phyloP scores from a whole-genome alignment of 345 rosid genomes.

The Microthlaspi erraticum region DNA sequence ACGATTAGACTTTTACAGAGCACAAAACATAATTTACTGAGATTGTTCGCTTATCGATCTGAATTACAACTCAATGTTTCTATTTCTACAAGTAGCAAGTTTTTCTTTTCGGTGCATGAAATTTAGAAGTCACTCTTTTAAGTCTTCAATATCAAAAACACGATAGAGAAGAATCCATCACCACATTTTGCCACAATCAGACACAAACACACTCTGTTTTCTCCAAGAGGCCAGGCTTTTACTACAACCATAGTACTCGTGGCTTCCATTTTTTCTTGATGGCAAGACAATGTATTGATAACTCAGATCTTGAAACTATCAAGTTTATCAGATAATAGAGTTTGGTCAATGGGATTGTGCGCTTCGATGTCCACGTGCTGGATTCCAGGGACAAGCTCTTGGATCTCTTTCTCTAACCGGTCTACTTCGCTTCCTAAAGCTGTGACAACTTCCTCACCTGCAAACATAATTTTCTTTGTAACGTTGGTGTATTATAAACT shows the following conservation, averaged over 20 bases:
- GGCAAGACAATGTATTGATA: conserved; percentile 12
- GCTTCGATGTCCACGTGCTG: conserved; percentile 98
- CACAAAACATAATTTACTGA: no score
- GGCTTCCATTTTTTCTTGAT: conserved; percentile 22
- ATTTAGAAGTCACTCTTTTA: not conserved
- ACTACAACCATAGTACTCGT: not conserved
- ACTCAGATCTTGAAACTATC: conserved; percentile 10
- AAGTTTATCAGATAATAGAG: conserved; percentile 34
- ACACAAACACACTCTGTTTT: not conserved
- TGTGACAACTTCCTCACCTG: conserved; percentile 98
- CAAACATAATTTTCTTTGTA: conserved; percentile 10
- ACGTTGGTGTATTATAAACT: conserved; percentile 2
- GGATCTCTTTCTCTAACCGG: conserved; percentile 92
- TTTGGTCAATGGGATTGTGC: conserved; percentile 72
- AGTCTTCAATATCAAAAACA: conserved; percentile 4
- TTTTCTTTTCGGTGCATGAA: not conserved
- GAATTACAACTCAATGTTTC: conserved; percentile 25
- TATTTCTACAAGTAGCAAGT: conserved; percentile 21
- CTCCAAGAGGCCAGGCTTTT: conserved; percentile 17
- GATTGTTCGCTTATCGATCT: not conserved
- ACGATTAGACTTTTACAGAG: no score
- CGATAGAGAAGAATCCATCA: not conserved
- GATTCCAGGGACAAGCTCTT: conserved; percentile 94
- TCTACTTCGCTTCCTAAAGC: conserved; percentile 99
- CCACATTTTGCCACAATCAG: not conserved